phyloP scores from a whole-genome alignment of 2,329 filamentous ascomycete species.

The Trematosphaeria pertusa region DNA sequence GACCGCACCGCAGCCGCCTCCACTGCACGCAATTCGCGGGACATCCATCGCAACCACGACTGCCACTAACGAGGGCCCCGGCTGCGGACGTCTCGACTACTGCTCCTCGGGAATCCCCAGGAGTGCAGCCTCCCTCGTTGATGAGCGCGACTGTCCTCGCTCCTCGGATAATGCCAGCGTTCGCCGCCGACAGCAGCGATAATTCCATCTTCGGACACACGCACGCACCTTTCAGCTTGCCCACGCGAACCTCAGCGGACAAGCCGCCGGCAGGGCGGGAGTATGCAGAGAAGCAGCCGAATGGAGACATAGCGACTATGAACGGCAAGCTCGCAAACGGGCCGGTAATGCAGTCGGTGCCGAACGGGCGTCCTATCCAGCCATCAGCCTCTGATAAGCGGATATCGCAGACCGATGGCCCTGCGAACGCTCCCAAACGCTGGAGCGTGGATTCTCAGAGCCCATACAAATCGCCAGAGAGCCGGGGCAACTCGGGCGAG shows the following conservation, averaged over 20 bases:
- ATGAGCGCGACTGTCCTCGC: slow-evolving; percentile 44
- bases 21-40: slow-evolving; percentile 12
- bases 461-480: slow-evolving; percentile 29
- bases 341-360: slow-evolving; percentile 34
- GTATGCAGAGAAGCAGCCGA: slow-evolving; percentile 30
- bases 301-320: slow-evolving; percentile 36
- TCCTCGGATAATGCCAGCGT: slow-evolving; percentile 58
- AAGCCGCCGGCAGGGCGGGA: slow-evolving; percentile 27
- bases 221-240: slow-evolving; percentile 31
- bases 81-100: slow-evolving; percentile 34
- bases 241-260: slow-evolving; percentile 36
- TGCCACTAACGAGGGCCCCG: slow-evolving; percentile 24
- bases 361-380: slow-evolving; percentile 45
- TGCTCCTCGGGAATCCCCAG: slow-evolving; percentile 33
- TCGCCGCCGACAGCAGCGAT: slow-evolving; percentile 55
- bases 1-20: slow-evolving; percentile 1
- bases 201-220: slow-evolving; percentile 43
- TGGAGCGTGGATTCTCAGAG: slow-evolving; percentile 28
- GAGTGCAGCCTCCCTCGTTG: slow-evolving; percentile 36
- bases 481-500: slow-evolving; percentile 34
- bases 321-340: slow-evolving; percentile 46
- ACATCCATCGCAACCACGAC: slow-evolving; percentile 19
- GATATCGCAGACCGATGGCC: slow-evolving; percentile 44
- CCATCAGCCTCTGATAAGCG: slow-evolving; percentile 43
- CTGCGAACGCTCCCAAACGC: slow-evolving; percentile 21